Evolutionary conservation across 2,329 filamentous ascomycete species (phyloP).

Genomic region (Colletotrichum sojae): DNA sequence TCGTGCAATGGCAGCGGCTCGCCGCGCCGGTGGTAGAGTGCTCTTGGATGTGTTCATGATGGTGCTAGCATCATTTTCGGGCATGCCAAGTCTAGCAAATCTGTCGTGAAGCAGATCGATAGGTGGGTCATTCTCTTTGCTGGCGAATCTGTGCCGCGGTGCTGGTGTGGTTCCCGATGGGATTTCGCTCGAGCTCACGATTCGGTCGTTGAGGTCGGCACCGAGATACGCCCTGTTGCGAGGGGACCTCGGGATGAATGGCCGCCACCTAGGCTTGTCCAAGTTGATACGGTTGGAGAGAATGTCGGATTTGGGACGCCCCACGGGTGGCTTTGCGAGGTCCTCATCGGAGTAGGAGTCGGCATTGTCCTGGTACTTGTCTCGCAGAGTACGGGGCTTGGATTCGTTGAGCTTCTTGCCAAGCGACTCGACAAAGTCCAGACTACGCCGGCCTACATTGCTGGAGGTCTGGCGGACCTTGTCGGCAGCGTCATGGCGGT

Average conservation of each 20-base stretch:
- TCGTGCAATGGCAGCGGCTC: constrained; percentile 68
- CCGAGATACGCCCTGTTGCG: constrained; percentile 55
- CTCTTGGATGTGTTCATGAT: constrained; percentile 59
- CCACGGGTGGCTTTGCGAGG: constrained; percentile 1
- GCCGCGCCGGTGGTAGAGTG: constrained; percentile 64
- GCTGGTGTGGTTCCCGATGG: constrained; percentile 44
- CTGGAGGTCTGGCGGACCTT: constrained; percentile 29
- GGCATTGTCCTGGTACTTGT: constrained; percentile 53
- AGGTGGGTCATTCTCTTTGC: constrained; percentile 47
- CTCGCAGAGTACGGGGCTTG: constrained; percentile 49
- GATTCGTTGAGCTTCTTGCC: constrained; percentile 42
- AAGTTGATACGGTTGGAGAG: constrained; percentile 40
- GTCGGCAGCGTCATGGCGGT: constrained; percentile 24
- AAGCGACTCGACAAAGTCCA: constrained; percentile 45
- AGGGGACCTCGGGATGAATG: constrained; percentile 58
- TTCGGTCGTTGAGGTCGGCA: constrained; percentile 49
- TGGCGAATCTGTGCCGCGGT: constrained; percentile 45
- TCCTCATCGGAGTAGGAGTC: constrained; percentile 31
- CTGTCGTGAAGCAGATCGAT: constrained; percentile 63
- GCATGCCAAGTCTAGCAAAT: constrained; percentile 61
- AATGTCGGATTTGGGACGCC: constrained; percentile 35
- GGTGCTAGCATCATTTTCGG: constrained; percentile 50
- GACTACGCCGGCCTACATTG: constrained; percentile 42
- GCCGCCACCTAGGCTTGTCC: constrained; percentile 56
- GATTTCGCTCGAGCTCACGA: constrained; percentile 48